A percentile compares a stretch with the other conserved stretches of the same genome.
These are phyloP conservation scores for Cryptococcus neoformans DNA, from an alignment of 1,284 basidiomycete species.

Conservation along the genomic window DNA sequence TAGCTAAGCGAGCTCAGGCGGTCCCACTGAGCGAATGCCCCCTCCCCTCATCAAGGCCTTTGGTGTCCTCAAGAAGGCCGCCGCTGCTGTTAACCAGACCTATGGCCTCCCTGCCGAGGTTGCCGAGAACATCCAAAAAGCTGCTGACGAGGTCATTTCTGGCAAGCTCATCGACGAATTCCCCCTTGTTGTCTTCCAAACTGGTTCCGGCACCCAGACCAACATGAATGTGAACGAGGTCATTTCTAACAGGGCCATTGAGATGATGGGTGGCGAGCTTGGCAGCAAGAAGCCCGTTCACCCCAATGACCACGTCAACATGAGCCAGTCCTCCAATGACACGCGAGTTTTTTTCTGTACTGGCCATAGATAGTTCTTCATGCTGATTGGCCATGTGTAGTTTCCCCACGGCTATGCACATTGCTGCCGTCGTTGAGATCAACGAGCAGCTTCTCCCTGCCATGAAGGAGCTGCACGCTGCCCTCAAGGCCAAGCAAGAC, in stretches of 20 bases:
- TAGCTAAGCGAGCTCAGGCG: conserved; percentile 46
- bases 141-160: conserved; percentile 98
- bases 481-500: conserved; percentile 76
- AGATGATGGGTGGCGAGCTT: conserved; percentile 91
- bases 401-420: conserved; percentile 98
- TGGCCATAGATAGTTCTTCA: neutral
- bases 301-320: conserved; percentile 99
- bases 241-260: conserved; percentile 97
- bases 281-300: conserved; percentile 98
- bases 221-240: conserved; percentile 99
- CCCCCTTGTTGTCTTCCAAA: conserved; percentile 96
- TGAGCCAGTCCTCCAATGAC: conserved; percentile 98
- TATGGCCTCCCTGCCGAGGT: conserved; percentile 89
- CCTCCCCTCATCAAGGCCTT: conserved; percentile 96
- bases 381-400: conserved; percentile 50
- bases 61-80: conserved; percentile 97
- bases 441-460: conserved; percentile 79
- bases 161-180: conserved; percentile 95
- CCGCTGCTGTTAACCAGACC: conserved; percentile 81
- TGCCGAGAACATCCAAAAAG: conserved; percentile 83
- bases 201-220: conserved; percentile 97
- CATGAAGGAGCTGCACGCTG: conserved; percentile 75
- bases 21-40: conserved; percentile 87
- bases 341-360: conserved; percentile 58
- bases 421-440: conserved; percentile 91